Base-by-base conservation (phyloP, 176 grass and related monocot genomes). In the Oryza australiensis region DNA sequence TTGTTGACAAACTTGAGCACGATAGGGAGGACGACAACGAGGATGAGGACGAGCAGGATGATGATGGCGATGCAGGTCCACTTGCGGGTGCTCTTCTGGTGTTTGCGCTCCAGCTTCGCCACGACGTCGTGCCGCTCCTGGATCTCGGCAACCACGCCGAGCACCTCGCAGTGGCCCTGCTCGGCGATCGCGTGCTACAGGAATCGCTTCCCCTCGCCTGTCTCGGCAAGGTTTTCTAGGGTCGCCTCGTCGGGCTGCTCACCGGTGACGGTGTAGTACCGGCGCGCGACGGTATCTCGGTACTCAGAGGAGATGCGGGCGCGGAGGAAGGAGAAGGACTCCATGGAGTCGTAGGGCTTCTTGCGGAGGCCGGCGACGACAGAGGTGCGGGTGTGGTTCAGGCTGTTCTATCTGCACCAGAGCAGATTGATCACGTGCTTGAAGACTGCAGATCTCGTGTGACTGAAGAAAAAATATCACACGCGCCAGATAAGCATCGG, bases 251-350 rank as follows among this genome's bases (percentile, higher is more conserved):
- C 94, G 1, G 90, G 70, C 80, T 87, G 82, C 5, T 87, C 0
- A 20, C 94, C 94, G 0, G 90, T 97, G 20, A 97, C 88, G 9
- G 94, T 94, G 90, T 84, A 97, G 89, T 97, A 97, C 3, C 94
- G 87, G 1, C 91, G 70, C 18, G 82, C 89, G 29, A 97, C 88
- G 0, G 94, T 90, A 77, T 97, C 92, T 5, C 92, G 68, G 83
- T 94, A 92, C 86, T 97, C 92, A 60, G 77, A 35, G 0, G 73
- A 35, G 26, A 97, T 84, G n/a, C 64, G 84, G 14, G 82, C 43
- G 3, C 94, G 89, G 16, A 97, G 92, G 70, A 86, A 80, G 26
- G 86, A 80, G 76, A 97, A 97, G 71, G 81, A 0, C 57, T 97
- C 94, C 94, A 97, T 97, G 26, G 92, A 85, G 78, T 97, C 94